Evolutionary conservation across 2,329 filamentous ascomycete species (phyloP), one percentile per base, ranked within the genome.

Genomic region (Aulographum hederae): DNA sequence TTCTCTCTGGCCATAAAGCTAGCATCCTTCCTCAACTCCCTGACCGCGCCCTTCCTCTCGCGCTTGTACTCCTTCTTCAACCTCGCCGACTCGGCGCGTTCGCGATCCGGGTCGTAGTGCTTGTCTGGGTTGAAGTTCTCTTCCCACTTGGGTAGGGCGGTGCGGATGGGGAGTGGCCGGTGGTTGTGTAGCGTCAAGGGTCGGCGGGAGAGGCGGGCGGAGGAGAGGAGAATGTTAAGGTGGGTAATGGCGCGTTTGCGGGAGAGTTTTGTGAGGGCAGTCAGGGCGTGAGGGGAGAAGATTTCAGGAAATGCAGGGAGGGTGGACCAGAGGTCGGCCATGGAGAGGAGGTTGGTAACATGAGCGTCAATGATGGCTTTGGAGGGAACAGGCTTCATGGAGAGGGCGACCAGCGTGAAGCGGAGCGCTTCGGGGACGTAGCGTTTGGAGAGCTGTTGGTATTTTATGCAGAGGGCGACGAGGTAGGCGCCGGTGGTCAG

Each of bases 51-150:
- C 69, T 98, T 98, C 54, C 73, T 70, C 66, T 98, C 89, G 49
- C 78, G 73, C 72, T 92, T 93, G 68, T 85, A 80, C 61, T 95
- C 86, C 39, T 75, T 75, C 58, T 74, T 75, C 47, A 98, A 67
- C 54, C 85, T 89, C 48, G 74, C 74, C 38, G 78, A 57, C 48
- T 94, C 84, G 15, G 80, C 76, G 20, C 89, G 79, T 55, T 93
- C 84, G 42, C 75, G 76, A 56, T 98, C 79, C 1, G 84, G 84
- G 50, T 98, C 91, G 68, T 98, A 95, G 66, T 95, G 89, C 59
- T 84, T 86, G 60, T 79, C 73, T 3, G 89, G 89, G 53, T 92
- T 89, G 67, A 84, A 98, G 35, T 70, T 67, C 51, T 94, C 86
- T 58, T 95, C 89, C 58, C 95, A 98, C 54, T 92, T 93, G 54